Percentiles rank a stretch among this genome's conserved stretches.
Conservation (phyloP, 1,284 basidiomycete species). For the Ganoderma boninense region DNA sequence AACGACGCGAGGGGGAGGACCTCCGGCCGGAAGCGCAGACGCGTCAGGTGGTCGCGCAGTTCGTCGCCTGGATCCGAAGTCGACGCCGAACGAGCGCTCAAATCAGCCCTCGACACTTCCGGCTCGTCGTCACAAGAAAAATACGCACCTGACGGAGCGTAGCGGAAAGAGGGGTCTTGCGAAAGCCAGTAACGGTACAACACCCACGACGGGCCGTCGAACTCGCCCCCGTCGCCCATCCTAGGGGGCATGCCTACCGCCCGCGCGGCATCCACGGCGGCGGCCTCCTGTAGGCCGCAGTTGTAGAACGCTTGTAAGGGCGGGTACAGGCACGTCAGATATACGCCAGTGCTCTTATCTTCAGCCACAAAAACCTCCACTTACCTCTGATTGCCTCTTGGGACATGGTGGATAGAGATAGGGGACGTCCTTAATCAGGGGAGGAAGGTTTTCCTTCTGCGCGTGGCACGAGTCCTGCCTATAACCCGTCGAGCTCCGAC, state of each 20-base stretch:
- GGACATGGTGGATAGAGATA: background rate
- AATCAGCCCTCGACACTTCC: background rate
- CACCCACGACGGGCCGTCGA: conserved; percentile 11
- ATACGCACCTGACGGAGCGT: conserved; percentile 3
- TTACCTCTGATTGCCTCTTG: conserved; percentile 6
- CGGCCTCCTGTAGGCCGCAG: conserved; percentile 9
- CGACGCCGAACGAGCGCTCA: background rate
- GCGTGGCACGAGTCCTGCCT: background rate
- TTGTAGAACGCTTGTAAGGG: conserved; percentile 5
- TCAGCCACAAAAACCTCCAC: background rate
- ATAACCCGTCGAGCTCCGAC: conserved; percentile 1
- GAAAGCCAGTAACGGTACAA: conserved; percentile 12
- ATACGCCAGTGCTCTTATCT: background rate
- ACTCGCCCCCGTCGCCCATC: background rate
- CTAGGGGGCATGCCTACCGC: conserved; percentile 2
- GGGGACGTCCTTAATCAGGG: background rate
- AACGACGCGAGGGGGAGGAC: conserved; percentile 10
- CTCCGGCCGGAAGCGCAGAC: conserved; percentile 10
- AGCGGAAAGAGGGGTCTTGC: background rate
- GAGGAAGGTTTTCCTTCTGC: background rate
- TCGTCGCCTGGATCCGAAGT: background rate
- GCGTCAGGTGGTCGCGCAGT: conserved; percentile 1
- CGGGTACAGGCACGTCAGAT: background rate
- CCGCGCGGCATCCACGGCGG: conserved; percentile 5
- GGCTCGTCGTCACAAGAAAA: background rate